Evolutionary conservation across 352 stramenopile genomes (phyloP), one percentile per base, ranked within the genome.

Genomic region (Phytophthora tubulina): DNA sequence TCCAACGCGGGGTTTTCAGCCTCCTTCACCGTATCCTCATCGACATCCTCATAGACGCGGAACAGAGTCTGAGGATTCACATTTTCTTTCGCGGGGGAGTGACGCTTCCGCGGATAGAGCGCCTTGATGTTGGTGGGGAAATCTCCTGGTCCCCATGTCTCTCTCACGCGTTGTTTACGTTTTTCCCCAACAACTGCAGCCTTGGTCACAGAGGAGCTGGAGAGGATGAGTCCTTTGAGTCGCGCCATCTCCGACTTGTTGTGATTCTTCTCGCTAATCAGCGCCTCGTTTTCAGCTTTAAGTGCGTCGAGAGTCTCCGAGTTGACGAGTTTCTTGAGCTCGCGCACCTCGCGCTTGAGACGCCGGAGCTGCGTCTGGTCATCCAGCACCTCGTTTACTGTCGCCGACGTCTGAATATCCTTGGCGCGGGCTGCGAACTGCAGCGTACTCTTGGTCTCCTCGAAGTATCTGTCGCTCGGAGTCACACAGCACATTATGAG

Each of bases 351-450:
- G 35, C 85, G 82, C 60, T 95, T 92, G 51, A 95, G 74, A 7
- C 80, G 78, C 15, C 83, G 81, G 14, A 92, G 81, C 70, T 92
- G 87, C 27, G 81, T 89, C 58, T 98, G 95, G 73, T 99, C 94
- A 70, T 99, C 94, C 5, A 97, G 71, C 10, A 98, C 83, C 73
- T 97, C 90, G 63, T 98, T 98, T 54, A 97, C 91, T 0, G 67
- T 81, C 6, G 89, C 91, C 3, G 84, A 85, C 11, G 88, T 97
- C 66, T 93, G 73, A 51, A 98, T 93, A 39, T 81, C 95, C 73
- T 98, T 98, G 57, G 95, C 95, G 15, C 95, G 88, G 15, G 96
- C 90, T 10, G 95, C 95, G 57, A 98, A 98, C 74, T 98, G 95
- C 46, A 98, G 63, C 54, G 94, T 98, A 17, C 86, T 97, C 57